These are phyloP conservation scores for Chrysosporium queenslandicum DNA, from an alignment of 2,329 filamentous ascomycete species.

Conservation along the genomic window DNA sequence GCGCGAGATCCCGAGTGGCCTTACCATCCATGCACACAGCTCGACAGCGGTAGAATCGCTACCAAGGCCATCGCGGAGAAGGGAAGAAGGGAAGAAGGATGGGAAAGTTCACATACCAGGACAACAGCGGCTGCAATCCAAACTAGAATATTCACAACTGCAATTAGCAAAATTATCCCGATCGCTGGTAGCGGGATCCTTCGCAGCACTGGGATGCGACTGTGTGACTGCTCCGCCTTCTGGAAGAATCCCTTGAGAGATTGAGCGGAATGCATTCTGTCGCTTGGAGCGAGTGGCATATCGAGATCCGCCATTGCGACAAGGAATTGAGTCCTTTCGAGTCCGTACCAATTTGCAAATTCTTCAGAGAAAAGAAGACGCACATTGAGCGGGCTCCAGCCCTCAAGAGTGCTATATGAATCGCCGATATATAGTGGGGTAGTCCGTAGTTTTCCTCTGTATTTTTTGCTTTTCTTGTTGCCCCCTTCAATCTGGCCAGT, in stretches of 20 bases:
- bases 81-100: too few relatives aligned
- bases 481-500: neutral
- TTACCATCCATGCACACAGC: neutral
- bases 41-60: neutral
- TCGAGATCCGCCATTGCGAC: neutral
- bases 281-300: neutral
- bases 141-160: conserved; percentile 46
- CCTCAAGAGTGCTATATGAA: neutral
- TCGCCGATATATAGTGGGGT: neutral
- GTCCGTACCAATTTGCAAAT: too few relatives aligned
- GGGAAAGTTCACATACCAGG: conserved; percentile 34
- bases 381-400: too few relatives aligned
- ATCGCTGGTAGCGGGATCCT: conserved; percentile 49
- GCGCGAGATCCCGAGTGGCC: too few relatives aligned
- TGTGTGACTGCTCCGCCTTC: conserved; percentile 40
- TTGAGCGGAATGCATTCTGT: neutral
- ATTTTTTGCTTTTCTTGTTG: neutral
- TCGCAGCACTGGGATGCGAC: conserved; percentile 45
- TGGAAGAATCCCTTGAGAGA: conserved; percentile 23
- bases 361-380: too few relatives aligned
- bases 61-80: neutral
- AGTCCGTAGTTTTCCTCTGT: neutral
- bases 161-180: conserved; percentile 47
- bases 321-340: neutral
- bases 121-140: conserved; percentile 52